A percentile compares a stretch with the other conserved stretches of the same genome.
These are phyloP conservation scores for Xylariaceae sp. DNA, from an alignment of 2,329 filamentous ascomycete genomes.

Conservation along the genomic window DNA sequence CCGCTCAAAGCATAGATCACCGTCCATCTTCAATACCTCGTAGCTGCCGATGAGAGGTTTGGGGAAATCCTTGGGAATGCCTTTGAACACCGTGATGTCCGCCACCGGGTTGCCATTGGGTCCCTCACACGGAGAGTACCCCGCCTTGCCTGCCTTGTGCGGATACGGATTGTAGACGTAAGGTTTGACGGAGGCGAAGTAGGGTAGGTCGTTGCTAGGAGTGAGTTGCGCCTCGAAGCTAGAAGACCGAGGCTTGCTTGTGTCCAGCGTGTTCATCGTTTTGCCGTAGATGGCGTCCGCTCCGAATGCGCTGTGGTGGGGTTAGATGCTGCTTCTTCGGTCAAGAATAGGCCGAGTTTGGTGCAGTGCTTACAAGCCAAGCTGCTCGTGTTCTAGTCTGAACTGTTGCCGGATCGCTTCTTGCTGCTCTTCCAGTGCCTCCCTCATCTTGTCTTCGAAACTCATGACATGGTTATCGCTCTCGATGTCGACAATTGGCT, in stretches of 20 bases:
- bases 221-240: conserved; percentile 30
- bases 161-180: conserved; percentile 67
- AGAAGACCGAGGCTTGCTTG: conserved; percentile 30
- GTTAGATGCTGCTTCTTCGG: conserved; percentile 24
- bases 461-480: conserved; percentile 14
- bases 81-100: conserved; percentile 61
- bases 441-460: conserved; percentile 27
- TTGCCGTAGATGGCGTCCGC: conserved; percentile 53
- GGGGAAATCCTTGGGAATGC: conserved; percentile 53
- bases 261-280: conserved; percentile 44
- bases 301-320: conserved; percentile 34
- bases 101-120: conserved; percentile 54
- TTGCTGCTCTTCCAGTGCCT: conserved; percentile 31
- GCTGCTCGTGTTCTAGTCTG: conserved; percentile 37
- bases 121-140: conserved; percentile 59
- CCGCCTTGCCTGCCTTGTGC: conserved; percentile 60
- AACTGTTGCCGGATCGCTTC: conserved; percentile 27
- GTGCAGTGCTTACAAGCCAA: conserved; percentile 30
- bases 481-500: background rate
- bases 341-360: background rate
- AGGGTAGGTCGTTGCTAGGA: conserved; percentile 29
- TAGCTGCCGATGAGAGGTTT: conserved; percentile 59
- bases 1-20: conserved; percentile 61
- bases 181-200: conserved; percentile 43
- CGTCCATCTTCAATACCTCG: conserved; percentile 54